phyloP scores from a whole-genome alignment of 768 basidiomycete species.

The Amanita phalloides region DNA sequence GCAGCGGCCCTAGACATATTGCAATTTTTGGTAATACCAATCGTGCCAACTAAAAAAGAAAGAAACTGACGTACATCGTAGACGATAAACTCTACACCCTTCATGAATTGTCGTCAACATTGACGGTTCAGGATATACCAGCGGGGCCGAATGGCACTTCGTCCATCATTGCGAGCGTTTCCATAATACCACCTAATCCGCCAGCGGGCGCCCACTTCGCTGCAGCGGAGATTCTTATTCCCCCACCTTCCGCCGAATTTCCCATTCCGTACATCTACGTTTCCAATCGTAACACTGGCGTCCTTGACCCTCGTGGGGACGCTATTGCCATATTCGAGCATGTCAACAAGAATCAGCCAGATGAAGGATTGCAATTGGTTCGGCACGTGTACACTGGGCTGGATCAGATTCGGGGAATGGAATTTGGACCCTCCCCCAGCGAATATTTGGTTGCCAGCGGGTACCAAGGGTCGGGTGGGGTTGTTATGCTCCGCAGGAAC shows the following conservation, averaged over 20 bases:
- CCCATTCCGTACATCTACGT: constrained; percentile 29
- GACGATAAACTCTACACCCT: constrained; percentile 28
- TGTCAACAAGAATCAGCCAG: constrained; percentile 20
- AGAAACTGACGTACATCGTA: constrained; percentile 11
- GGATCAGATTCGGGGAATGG: constrained; percentile 26
- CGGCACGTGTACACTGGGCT: constrained; percentile 38
- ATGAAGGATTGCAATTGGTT: constrained; percentile 24
- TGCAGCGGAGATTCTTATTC: constrained; percentile 36
- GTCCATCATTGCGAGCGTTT: constrained; percentile 24
- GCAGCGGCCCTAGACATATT: constrained; percentile 56
- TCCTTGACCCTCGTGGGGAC: constrained; percentile 27
- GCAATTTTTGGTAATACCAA: constrained; percentile 19
- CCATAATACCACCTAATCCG: constrained; percentile 24
- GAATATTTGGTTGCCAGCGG: constrained; percentile 48
- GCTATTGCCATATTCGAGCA: constrained; percentile 40
- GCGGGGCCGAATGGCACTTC: constrained; percentile 29
- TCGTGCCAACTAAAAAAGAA: background rate
- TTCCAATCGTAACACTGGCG: constrained; percentile 36
- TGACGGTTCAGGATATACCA: constrained; percentile 32
- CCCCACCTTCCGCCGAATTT: constrained; percentile 21
- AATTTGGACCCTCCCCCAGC: constrained; percentile 16
- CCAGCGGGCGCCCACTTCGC: constrained; percentile 27
- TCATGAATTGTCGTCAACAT: constrained; percentile 23
- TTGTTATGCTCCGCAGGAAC: constrained; percentile 44
- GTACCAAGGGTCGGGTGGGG: constrained; percentile 39